These are phyloP conservation scores for Fraxinus paxiana DNA, from an alignment of 305 asterid species.

Conservation along the genomic window DNA sequence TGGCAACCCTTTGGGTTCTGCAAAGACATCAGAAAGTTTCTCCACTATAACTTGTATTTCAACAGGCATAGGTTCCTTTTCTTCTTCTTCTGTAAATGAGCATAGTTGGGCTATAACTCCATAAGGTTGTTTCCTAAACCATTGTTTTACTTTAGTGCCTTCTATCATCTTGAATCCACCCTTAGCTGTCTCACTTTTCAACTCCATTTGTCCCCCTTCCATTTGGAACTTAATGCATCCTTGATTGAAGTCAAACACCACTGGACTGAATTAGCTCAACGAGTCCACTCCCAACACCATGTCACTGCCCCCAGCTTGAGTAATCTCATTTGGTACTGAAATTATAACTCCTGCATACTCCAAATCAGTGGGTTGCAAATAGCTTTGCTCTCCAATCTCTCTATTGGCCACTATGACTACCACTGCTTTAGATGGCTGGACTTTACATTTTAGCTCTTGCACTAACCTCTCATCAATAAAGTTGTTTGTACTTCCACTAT, in stretches of 20 bases:
- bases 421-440: not conserved
- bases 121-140: not conserved
- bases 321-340: not conserved
- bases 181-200: not conserved
- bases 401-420: not conserved
- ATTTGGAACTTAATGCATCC: not conserved
- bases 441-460: not conserved
- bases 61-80: too few relatives aligned
- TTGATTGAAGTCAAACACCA: too few relatives aligned
- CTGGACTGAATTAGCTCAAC: not conserved
- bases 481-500: not conserved
- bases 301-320: not conserved
- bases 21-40: too few relatives aligned
- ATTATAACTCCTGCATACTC: not conserved
- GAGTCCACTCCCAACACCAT: not conserved
- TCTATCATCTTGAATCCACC: not conserved
- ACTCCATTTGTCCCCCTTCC: not conserved
- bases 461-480: not conserved
- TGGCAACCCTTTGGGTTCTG: too few relatives aligned
- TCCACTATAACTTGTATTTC: too few relatives aligned
- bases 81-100: not conserved
- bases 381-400: not conserved
- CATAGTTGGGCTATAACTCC: not conserved
- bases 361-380: not conserved
- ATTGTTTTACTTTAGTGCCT: not conserved